Conservation (phyloP, 805 yeast species). For the Suhomyces vadensis region DNA sequence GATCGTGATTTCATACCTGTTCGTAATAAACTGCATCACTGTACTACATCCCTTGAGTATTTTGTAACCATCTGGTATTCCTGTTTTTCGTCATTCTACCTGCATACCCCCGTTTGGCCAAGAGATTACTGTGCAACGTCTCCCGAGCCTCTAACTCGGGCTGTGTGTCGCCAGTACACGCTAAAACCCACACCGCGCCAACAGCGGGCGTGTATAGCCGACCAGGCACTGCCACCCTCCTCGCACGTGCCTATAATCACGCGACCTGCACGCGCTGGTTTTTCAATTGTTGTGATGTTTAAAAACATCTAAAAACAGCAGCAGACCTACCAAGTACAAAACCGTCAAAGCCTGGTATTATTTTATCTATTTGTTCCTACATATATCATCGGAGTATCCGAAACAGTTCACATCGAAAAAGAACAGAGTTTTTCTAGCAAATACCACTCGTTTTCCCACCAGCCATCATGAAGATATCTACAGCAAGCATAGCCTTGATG, state of each 20-base stretch:
- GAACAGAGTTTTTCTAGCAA: background rate
- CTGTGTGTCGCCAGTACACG: background rate
- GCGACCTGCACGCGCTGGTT: background rate
- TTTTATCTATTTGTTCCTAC: background rate
- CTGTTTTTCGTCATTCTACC: background rate
- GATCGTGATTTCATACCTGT: too few relatives aligned
- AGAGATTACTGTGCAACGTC: background rate
- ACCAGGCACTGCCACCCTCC: background rate
- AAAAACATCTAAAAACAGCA: background rate
- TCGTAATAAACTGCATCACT: background rate
- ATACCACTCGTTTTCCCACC: background rate
- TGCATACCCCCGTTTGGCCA: background rate
- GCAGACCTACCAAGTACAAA: background rate
- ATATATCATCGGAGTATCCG: background rate
- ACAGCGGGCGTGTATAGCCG: too few relatives aligned
- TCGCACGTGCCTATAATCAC: background rate
- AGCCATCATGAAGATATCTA: conserved; percentile 7
- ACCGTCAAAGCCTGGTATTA: background rate
- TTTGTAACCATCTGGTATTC: background rate
- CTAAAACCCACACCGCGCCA: background rate
- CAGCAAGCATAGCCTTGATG: conserved; percentile 6
- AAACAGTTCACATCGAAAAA: background rate
- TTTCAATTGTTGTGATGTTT: background rate
- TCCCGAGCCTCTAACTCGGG: background rate
- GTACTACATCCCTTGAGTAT: background rate